A percentile compares a stretch with the other conserved stretches of the same genome.
Evolutionary conservation across 768 basidiomycete species (phyloP).

Genomic region (Phlebiopsis flavidoalba): DNA sequence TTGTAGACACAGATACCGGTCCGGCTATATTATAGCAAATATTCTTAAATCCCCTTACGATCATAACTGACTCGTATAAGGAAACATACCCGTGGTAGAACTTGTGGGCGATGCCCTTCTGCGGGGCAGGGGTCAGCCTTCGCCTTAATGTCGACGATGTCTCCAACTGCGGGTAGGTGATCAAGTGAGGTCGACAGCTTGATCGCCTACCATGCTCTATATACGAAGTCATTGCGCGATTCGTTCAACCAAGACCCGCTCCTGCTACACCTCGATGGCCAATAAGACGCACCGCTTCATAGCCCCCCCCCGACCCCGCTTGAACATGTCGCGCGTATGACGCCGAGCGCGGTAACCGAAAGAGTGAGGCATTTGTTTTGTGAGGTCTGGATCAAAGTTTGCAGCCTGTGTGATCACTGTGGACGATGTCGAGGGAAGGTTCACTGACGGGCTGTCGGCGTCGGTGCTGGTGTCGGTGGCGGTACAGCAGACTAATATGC

Average conservation of each 20-base stretch:
- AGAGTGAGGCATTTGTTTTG: constrained; percentile 99
- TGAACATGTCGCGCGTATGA: constrained; percentile 99
- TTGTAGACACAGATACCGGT: constrained; percentile 99
- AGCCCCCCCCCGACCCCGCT: too few relatives aligned
- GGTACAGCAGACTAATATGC: constrained; percentile 25
- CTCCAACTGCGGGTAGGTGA: constrained; percentile 92
- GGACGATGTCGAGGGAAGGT: constrained; percentile 15
- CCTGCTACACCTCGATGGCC: not conserved
- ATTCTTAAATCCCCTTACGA: not conserved
- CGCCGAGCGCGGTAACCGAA: constrained; percentile 99
- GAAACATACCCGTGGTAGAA: constrained; percentile 90
- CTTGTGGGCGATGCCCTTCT: constrained; percentile 99
- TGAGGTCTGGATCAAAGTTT: constrained; percentile 40
- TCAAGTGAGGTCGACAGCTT: constrained; percentile 91
- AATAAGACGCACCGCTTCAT: constrained; percentile 65
- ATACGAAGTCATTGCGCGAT: too few relatives aligned
- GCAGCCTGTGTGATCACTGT: constrained; percentile 9
- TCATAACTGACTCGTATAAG: not conserved
- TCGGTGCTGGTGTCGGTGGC: constrained; percentile 44
- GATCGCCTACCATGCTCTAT: constrained; percentile 84
- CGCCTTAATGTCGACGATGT: constrained; percentile 99
- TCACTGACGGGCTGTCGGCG: constrained; percentile 45
- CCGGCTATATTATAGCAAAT: constrained; percentile 47
- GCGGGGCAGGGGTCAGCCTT: constrained; percentile 97
- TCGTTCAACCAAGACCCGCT: constrained; percentile 12